phyloP scores from a whole-genome alignment of 495 filamentous ascomycete species.

The Wilcoxina mikolae region DNA sequence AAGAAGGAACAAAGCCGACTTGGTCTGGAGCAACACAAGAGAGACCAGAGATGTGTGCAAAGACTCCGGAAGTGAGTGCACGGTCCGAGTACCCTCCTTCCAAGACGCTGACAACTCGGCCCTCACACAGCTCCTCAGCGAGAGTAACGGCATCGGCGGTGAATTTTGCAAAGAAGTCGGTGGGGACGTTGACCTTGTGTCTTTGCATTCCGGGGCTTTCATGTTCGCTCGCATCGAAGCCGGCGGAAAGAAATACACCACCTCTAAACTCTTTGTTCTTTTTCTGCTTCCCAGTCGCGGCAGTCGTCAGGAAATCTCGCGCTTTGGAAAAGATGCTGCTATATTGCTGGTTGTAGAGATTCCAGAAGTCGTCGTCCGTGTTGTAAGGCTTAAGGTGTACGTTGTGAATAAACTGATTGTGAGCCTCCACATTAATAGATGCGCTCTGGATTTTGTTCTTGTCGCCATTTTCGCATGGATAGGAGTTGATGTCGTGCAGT shows the following conservation, averaged over 20 bases:
- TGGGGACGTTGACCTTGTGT: slow-evolving; percentile 87
- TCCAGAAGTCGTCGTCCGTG: slow-evolving; percentile 71
- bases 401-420: slow-evolving; percentile 89
- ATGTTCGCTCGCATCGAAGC: slow-evolving; percentile 93
- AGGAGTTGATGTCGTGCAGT: slow-evolving; percentile 94
- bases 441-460: slow-evolving; percentile 81
- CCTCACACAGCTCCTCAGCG: slow-evolving; percentile 72
- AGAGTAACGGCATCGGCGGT: slow-evolving; percentile 69
- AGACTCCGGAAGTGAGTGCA: slow-evolving; percentile 68
- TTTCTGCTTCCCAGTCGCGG: slow-evolving; percentile 37
- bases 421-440: slow-evolving; percentile 80
- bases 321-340: slow-evolving; percentile 61
- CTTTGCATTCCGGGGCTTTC: slow-evolving; percentile 86
- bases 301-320: slow-evolving; percentile 51
- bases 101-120: slow-evolving; percentile 77
- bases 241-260: slow-evolving; percentile 85
- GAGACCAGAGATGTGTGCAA: slow-evolving; percentile 76
- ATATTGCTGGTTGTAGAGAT: slow-evolving; percentile 65
- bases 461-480: slow-evolving; percentile 81
- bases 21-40: slow-evolving; percentile 36
- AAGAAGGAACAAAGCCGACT: slow-evolving; percentile 1
- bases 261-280: slow-evolving; percentile 50
- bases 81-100: slow-evolving; percentile 93
- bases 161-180: slow-evolving; percentile 85
- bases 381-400: slow-evolving; percentile 85